Base-by-base conservation (phyloP, 331 rosid genomes). In the Quercus lobata region DNA sequence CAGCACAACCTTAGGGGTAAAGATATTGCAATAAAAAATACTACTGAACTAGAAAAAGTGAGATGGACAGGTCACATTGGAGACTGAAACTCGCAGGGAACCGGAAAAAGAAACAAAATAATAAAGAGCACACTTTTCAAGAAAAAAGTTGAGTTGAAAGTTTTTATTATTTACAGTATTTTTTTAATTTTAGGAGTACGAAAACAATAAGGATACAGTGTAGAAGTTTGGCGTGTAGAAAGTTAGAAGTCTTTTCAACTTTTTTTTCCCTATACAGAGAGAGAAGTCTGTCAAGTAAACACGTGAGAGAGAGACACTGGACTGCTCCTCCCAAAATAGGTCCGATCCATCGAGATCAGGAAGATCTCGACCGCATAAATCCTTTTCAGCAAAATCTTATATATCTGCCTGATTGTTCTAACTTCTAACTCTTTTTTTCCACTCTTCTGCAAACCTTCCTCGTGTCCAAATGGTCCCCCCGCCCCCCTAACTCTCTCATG, bases 301-400 rank as follows among this genome's bases (percentile, higher is more conserved):
- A 87, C 88, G 86, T 84, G 88, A 84, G 69, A 34, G 75, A 81
- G 85, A 74, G 85, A 74, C 73, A 21, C 65, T 24, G 62, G 18
- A 19, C 15, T 68, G 53, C 72, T 2, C 3, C 53, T 19, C 72
- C 52, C 27, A 10, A 68, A 35, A 34, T 68, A 34, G 8, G 17
- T 68, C 7, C 15, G 72, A 12, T 27, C 17, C 18, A 60, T 60
- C 32, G 16, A 60, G 32, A 24, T 49, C 32, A 27, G 16, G 68
- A 30, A 69, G 58, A 74, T 78, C 32, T 55, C 79, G 30, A 76
- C 84, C 84, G 52, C 71, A 71, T 7, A 41, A 19, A 79, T 80
- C 84, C 57, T 56, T 84, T 63, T 84, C 84, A 71, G 22, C n/a
- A 32, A 55, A 32, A 55, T 24, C 66, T 79, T 32, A 35, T 30